A percentile compares a stretch with the other conserved stretches of the same genome.
These are phyloP conservation scores for Candida dendrica DNA, from an alignment of 805 yeast genomes.

Conservation along the genomic window DNA sequence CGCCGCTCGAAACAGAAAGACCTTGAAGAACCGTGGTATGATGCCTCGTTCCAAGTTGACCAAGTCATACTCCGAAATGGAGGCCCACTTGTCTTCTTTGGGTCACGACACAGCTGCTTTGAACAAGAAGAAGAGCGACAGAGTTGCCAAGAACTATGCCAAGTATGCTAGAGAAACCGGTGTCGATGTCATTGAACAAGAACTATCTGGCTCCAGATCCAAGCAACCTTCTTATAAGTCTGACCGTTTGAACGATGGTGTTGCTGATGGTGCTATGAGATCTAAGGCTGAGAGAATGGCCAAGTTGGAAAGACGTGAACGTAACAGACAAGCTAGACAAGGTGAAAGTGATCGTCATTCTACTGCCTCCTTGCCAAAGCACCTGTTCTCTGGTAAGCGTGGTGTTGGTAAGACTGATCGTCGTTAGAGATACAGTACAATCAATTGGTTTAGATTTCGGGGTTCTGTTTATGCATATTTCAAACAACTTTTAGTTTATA, in stretches of 20 bases:
- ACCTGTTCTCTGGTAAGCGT: constrained; percentile 93
- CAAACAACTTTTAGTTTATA: no score
- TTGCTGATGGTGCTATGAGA: constrained; percentile 72
- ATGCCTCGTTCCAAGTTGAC: constrained; percentile 87
- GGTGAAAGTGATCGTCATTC: constrained; percentile 96
- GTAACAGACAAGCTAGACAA: constrained; percentile 85
- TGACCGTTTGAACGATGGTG: constrained; percentile 83
- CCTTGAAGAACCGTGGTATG: constrained; percentile 76
- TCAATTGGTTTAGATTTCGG: neutral
- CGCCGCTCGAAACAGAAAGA: constrained; percentile 80
- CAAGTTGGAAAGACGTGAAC: constrained; percentile 86
- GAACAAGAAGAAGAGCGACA: constrained; percentile 40
- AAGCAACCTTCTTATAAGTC: constrained; percentile 43
- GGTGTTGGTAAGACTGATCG: constrained; percentile 89
- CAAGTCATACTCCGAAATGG: constrained; percentile 72
- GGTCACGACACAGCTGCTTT: constrained; percentile 81
- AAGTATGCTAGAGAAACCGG: constrained; percentile 43
- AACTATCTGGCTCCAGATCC: constrained; percentile 29
- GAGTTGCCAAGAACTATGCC: constrained; percentile 30
- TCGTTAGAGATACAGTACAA: constrained; percentile 41
- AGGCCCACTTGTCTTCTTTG: constrained; percentile 78
- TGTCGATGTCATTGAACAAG: constrained; percentile 69
- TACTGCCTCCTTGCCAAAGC: constrained; percentile 83
- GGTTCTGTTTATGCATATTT: neutral
- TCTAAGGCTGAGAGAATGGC: constrained; percentile 80